Base-by-base conservation (phyloP, 129 eudicot genomes). In the Tagetes patula region DNA sequence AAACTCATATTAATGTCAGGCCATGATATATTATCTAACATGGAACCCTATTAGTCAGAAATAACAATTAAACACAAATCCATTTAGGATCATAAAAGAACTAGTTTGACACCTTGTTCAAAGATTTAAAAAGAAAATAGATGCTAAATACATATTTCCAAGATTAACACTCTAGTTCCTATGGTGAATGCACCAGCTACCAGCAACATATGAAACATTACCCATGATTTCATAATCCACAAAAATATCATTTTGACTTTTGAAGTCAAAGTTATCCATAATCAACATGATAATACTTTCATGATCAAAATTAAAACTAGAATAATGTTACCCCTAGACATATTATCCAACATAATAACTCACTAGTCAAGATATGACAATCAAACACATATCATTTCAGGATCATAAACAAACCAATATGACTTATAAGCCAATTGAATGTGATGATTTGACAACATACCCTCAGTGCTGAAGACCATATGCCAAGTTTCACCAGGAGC, bases 401-500 rank as follows among this genome's bases (percentile, higher is more conserved):
- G 7, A 30, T 72, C 32, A 45, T 11, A 34, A 49, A 38, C 58
- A 43, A 43, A 58, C 53, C 12, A 41, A 43, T 13, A 59, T 33
- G 62, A 73, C 70, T 8, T 37, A n/a, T 0, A 60, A 73, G 30
- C 38, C 65, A 59, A 61, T 69, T 3, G 37, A 37, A 5, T 36
- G 9, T 11, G 8, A 12, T 36, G 45, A 61, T 11, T 3, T 59
- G 1, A 59, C 33, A 52, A 31, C 65, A 37, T 86, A 95, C 99
- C 99, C 58, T 88, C 99, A 53, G 96, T 89, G 84, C 63, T 77
- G 87, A 95, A 95, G 70, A 91, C 99, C 99, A 95, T 95, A 86
- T 95, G 99, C 99, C 97, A 95, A 3, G 99, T 95, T 68, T 95
- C 99, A 64, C 97, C 99, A 5, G 99, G 99, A 39, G 99, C 97